Percentiles rank a stretch among this genome's conserved stretches.
These are phyloP conservation scores for Escallonia rubra DNA, from an alignment of 129 eudicot genomes.

Conservation along the genomic window DNA sequence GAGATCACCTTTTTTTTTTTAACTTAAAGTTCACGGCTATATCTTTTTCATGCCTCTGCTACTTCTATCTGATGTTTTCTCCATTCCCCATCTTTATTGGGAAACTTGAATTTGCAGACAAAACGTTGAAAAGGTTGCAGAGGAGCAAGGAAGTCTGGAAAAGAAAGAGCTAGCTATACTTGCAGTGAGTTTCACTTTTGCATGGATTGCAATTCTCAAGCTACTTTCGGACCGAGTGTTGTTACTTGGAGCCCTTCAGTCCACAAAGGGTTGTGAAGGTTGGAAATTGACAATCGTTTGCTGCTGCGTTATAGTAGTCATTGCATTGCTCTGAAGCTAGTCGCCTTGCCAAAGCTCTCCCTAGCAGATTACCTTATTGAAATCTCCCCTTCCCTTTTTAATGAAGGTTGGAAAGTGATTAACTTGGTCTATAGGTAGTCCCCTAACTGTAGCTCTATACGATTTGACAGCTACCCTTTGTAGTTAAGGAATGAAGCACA, in stretches of 20 bases:
- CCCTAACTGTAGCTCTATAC: background rate
- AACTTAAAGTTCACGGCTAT: too few species aligned
- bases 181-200: slow-evolving; percentile 50
- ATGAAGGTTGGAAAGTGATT: slow-evolving; percentile 30
- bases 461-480: too few species aligned
- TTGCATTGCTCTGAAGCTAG: background rate
- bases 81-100: too few species aligned
- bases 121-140: slow-evolving; percentile 55
- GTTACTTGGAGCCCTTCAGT: slow-evolving; percentile 8
- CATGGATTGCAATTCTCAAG: slow-evolving; percentile 51
- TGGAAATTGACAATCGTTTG: slow-evolving; percentile 34
- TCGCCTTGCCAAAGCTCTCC: too few species aligned
- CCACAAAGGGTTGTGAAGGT: slow-evolving; percentile 16
- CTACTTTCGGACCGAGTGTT: slow-evolving; percentile 37
- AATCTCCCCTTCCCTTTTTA: too few species aligned
- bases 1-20: too few species aligned
- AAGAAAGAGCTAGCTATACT: slow-evolving; percentile 64
- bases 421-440: slow-evolving; percentile 1
- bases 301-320: slow-evolving; percentile 27
- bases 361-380: too few species aligned
- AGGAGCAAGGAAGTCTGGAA: slow-evolving; percentile 63
- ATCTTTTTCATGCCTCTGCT: too few species aligned
- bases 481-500: too few species aligned
- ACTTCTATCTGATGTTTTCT: too few species aligned
- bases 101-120: slow-evolving; percentile 37